phyloP scores from a whole-genome alignment of 139 green algal genomes.

The Chlamydomonas sp. region DNA sequence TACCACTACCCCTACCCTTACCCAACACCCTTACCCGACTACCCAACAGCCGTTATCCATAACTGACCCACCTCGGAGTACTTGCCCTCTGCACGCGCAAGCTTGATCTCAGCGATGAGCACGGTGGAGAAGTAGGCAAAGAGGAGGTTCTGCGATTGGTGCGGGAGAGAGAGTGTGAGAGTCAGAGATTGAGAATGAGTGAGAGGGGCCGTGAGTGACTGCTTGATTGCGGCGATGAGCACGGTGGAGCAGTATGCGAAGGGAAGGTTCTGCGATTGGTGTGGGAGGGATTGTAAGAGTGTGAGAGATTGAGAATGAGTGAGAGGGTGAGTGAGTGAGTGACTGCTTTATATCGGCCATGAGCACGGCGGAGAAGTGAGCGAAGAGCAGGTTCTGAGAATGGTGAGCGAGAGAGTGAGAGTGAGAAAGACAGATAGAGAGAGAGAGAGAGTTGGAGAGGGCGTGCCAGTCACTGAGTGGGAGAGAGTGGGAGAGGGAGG shows the following conservation, averaged over 20 bases:
- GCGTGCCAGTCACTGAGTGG: too few species aligned
- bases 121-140: constrained; percentile 72
- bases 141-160: constrained; percentile 70
- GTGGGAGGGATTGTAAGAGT: too few species aligned
- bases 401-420: too few species aligned
- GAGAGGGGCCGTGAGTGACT: too few species aligned
- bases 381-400: constrained; percentile 78
- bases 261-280: constrained; percentile 70
- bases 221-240: constrained; percentile 56
- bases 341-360: constrained; percentile 55
- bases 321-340: too few species aligned
- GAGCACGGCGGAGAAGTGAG: constrained; percentile 63
- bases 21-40: neutral
- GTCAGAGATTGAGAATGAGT: too few species aligned
- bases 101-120: constrained; percentile 57
- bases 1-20: neutral
- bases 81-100: constrained; percentile 24
- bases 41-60: neutral
- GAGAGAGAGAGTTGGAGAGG: too few species aligned
- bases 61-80: constrained; percentile 32
- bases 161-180: too few species aligned
- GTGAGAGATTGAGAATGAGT: too few species aligned
- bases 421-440: too few species aligned
- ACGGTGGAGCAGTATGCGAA: constrained; percentile 71
- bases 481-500: too few species aligned